Evolutionary conservation across 2,329 filamentous ascomycete species (phyloP).

Genomic region (Cercospora nicotianae): DNA sequence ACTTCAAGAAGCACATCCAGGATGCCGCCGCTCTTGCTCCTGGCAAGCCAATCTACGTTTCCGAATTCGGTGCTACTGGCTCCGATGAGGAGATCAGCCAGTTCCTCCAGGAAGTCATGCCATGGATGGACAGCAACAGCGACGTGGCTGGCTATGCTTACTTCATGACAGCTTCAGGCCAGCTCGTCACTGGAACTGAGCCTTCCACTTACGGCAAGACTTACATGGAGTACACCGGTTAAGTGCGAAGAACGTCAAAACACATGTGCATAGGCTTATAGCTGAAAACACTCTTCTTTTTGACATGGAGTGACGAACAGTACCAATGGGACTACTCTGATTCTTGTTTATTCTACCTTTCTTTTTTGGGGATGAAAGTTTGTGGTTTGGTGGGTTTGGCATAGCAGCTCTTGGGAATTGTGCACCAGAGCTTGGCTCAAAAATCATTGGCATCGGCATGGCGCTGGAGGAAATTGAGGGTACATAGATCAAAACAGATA

Average conservation of each 20-base stretch:
- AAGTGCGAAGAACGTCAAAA: not conserved
- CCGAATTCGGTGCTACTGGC: conserved; percentile 61
- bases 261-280: not conserved
- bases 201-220: conserved; percentile 34
- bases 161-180: conserved; percentile 40
- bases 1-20: conserved; percentile 57
- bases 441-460: not conserved
- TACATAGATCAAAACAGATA: conserved; percentile 15
- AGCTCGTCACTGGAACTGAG: conserved; percentile 37
- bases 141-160: conserved; percentile 42
- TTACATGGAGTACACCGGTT: conserved; percentile 32
- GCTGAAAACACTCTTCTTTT: conserved; percentile 1
- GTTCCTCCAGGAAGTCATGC: conserved; percentile 55
- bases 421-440: not conserved
- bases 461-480: conserved; percentile 5
- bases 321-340: conserved; percentile 9
- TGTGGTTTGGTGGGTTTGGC: not conserved
- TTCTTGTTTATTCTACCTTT: conserved; percentile 21
- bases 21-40: conserved; percentile 42
- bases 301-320: conserved; percentile 7
- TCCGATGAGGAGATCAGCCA: conserved; percentile 43
- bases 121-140: conserved; percentile 46
- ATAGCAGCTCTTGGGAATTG: not conserved
- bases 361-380: not conserved
- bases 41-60: conserved; percentile 57